Evolutionary conservation across 371 early-diverging fungal genomes (phyloP), one percentile per base, ranked within the genome.

Genomic region (Haplosporangium sp.): DNA sequence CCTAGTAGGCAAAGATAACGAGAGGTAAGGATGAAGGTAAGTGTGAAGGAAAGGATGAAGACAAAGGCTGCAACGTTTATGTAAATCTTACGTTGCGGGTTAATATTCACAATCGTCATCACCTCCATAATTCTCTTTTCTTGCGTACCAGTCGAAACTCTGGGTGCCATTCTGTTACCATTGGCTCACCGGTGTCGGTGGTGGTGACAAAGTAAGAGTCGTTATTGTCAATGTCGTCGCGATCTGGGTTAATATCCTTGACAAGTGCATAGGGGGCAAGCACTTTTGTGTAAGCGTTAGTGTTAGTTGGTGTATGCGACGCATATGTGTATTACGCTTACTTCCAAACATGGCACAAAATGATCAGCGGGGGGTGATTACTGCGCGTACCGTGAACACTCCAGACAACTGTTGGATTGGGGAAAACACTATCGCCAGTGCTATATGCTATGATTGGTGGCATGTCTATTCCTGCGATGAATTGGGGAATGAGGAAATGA

Each of bases 91-190:
- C 6, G 2, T 16, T 20, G 12, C 12, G 14, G 4, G 14, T 7
- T 18, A 8, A 16, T 46, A 29, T 42, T 36, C 11, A 14, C 37
- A 7, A 38, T 46, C 16, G 45, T 45, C 13, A 45, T 45, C 16
- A 45, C 5, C 45, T 5, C 4, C 29, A 29, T 29, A 45, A 13
- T 2, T 45, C 45, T 6, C 11, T 18, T 18, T 50, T 18, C 9
- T 18, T 16, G 10, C 18, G 20, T 73, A 69, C 76, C 63, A 69
- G 52, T 1, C 76, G 66, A 8, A 56, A 42, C 51, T 69, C 66
- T 14, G 76, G 76, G 18, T 51, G 62, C 76, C 76, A 75, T 47
- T 75, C 76, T 21, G 76, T 75, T 6, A 38, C 76, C 54, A 69
- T 62, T 16, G 46, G 48, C 18, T 69, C 62, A 36, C 76, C 76